Conservation (phyloP, 169 alveolate genomes). For the Plasmodium ovale region DNA sequence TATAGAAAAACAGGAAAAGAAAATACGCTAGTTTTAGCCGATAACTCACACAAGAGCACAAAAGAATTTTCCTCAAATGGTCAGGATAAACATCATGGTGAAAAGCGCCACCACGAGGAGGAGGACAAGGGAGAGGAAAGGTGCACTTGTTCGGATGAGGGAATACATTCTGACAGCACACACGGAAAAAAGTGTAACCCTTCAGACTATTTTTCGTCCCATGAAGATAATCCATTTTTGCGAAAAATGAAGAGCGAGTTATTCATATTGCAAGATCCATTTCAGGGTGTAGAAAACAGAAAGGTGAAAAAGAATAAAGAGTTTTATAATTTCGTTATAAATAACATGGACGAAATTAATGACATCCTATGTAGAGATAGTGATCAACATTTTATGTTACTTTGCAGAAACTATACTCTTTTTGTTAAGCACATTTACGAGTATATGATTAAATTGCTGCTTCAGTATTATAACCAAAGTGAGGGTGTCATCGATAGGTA, state of each 20-base stretch:
- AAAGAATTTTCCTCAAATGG: background rate
- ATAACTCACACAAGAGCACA: background rate
- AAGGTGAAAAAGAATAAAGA: slow-evolving; percentile 31
- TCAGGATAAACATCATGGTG: background rate
- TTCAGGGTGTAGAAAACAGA: slow-evolving; percentile 1
- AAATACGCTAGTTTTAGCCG: background rate
- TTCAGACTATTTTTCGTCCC: background rate
- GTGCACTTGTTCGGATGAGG: background rate
- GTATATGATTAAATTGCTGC: slow-evolving; percentile 50
- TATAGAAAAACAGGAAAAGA: background rate
- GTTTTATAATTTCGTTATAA: slow-evolving; percentile 33
- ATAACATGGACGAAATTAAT: slow-evolving; percentile 51
- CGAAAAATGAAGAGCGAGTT: slow-evolving; percentile 31
- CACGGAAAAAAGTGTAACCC: background rate
- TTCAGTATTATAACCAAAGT: slow-evolving; percentile 30
- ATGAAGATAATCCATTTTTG: slow-evolving; percentile 11
- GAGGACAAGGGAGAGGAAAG: too few relatives aligned
- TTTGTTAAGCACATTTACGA: slow-evolving; percentile 15
- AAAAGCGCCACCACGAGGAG: too few relatives aligned
- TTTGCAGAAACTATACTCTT: slow-evolving; percentile 20
- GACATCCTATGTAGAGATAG: slow-evolving; percentile 22
- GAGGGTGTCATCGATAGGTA: slow-evolving; percentile 10
- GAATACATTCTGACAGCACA: background rate
- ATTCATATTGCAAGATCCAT: slow-evolving; percentile 52
- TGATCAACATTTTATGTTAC: slow-evolving; percentile 4